Evolutionary conservation across 257 asterid genomes (phyloP), one percentile per base, ranked within the genome.

Genomic region (Dorcoceras hygrometricum): DNA sequence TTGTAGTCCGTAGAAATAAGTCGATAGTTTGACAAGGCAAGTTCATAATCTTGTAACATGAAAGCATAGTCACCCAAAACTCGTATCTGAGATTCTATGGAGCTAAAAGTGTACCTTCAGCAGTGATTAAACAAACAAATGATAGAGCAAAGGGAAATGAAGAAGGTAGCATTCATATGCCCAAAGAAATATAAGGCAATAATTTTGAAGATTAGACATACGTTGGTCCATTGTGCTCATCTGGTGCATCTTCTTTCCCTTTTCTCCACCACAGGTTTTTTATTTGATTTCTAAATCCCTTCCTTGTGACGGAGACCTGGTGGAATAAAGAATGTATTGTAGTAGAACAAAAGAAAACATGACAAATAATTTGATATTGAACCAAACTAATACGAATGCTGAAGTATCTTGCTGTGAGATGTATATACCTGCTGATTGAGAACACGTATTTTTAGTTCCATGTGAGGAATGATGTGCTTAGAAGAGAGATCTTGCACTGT

Each of bases 201-300:
- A 70, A 66, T 50, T n/a, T 29, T 59, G 69, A 67, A 74, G 63
- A 69, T 68, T 76, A 36, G 62, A 76, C 87, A 68, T 81, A 90
- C 96, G 69, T 80, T 55, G 87, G 71, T 63, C 95, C 95, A 72
- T 56, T 76, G 28, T 86, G 79, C 75, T 84, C 83, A 59, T 90
- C 97, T 28, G 88, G 87, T 63, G 71, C 72, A 71, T 90, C 99
- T 5, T 94, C 99, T 84, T 90, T 94, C 70, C 99, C 99, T 83
- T 90, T 94, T 81, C 99, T 88, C 99, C 97, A 88, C 99, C 99
- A 94, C 63, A 94, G 79, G 82, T 90, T 90, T 78, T 89, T 94
- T 61, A 94, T 88, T 87, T 94, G 99, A 83, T 94, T 94, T 77
- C 96, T 85, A 62, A 94, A 94, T 71, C 99, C 99, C 76, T 84